Percentiles rank a stretch among this genome's conserved stretches.
phyloP scores from a whole-genome alignment of 805 yeast genomes.

The Lipomyces spencermartinsiae region DNA sequence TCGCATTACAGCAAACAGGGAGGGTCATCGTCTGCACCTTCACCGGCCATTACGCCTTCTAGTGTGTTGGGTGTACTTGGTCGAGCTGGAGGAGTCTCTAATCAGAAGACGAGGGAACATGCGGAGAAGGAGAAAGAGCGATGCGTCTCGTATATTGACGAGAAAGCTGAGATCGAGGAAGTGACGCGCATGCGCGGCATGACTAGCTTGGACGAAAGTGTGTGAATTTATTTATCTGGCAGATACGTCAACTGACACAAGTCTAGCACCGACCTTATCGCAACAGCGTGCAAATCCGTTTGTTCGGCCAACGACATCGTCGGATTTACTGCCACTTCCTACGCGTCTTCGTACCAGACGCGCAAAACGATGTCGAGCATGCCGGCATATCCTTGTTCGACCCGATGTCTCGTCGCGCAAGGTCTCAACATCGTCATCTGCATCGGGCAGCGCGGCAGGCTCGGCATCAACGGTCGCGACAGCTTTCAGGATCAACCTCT shows the following conservation, averaged over 20 bases:
- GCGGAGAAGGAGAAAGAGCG: constrained; percentile 15
- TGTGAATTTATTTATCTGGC: neutral
- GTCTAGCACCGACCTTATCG: constrained; percentile 8
- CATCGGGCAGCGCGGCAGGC: neutral
- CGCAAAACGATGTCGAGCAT: constrained; percentile 44
- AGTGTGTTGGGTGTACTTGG: constrained; percentile 22
- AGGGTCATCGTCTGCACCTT: constrained; percentile 2
- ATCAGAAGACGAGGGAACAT: constrained; percentile 16
- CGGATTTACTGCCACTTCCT: constrained; percentile 39
- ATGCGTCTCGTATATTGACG: neutral
- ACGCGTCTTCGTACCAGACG: constrained; percentile 42
- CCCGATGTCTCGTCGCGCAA: constrained; percentile 42
- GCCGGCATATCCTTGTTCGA: constrained; percentile 45
- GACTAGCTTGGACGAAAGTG: neutral
- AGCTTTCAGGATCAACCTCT: constrained; percentile 27
- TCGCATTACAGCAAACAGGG: constrained; percentile 21
- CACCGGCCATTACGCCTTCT: constrained; percentile 20
- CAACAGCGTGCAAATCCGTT: constrained; percentile 19
- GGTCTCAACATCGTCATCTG: constrained; percentile 3
- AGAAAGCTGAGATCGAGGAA: constrained; percentile 14
- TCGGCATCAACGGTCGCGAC: constrained; percentile 22
- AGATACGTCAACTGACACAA: neutral
- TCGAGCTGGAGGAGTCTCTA: constrained; percentile 25
- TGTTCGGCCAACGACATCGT: neutral
- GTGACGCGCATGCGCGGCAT: constrained; percentile 9